phyloP scores from a whole-genome alignment of 306 rosid species.

The Purshia tridentata region DNA sequence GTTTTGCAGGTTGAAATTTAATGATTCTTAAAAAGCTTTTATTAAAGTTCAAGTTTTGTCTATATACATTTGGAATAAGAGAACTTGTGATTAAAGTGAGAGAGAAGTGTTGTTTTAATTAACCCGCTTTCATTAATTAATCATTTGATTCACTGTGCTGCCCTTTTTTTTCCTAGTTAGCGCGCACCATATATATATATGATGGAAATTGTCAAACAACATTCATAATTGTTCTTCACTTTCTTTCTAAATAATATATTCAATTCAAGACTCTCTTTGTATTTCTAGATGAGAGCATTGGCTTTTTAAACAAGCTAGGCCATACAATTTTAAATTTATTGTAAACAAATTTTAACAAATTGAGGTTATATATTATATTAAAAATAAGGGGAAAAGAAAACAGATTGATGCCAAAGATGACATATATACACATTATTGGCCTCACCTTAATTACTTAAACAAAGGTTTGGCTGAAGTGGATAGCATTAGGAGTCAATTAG shows the following conservation, averaged over 20 bases:
- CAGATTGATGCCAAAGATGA: conserved; percentile 16
- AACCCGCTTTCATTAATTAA: neutral
- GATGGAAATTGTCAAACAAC: conserved; percentile 7
- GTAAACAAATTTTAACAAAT: too few species aligned
- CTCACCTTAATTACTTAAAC: conserved; percentile 19
- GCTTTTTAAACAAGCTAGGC: too few species aligned
- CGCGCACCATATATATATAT: neutral
- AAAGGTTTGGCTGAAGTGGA: conserved; percentile 32
- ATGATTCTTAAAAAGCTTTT: neutral
- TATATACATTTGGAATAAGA: neutral
- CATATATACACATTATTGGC: conserved; percentile 15
- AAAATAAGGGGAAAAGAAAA: neutral
- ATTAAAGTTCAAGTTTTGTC: conserved; percentile 3
- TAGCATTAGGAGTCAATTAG: conserved; percentile 26
- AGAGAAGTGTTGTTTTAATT: conserved; percentile 1
- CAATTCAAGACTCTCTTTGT: neutral
- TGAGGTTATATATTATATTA: too few species aligned
- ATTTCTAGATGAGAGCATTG: neutral
- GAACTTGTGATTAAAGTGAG: neutral
- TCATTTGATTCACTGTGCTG: conserved; percentile 12
- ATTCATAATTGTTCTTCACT: neutral
- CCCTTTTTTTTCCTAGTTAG: neutral
- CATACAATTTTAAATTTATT: too few species aligned
- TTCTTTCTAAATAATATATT: neutral
- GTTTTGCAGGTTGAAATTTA: conserved; percentile 6